Evolutionary conservation across 495 filamentous ascomycete genomes (phyloP), one percentile per base, ranked within the genome.

Genomic region (Neurospora sp.): DNA sequence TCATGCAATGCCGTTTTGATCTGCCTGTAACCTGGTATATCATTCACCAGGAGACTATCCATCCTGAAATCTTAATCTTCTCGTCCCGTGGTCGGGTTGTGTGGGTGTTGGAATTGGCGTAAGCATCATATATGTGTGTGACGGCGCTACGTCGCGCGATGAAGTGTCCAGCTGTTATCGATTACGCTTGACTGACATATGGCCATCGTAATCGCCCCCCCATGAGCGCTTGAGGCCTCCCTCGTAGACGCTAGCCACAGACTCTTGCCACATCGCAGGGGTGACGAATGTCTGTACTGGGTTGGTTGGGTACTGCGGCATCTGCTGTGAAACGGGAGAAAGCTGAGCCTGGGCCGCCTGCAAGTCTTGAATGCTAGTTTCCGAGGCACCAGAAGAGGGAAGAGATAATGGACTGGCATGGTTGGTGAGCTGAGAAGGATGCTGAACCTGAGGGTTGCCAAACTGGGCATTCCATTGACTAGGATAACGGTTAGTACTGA

Each of bases 181-280:
- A 16, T 31, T 66, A 66, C 77, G 79, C 74, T 81, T 80, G 9
- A 74, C 75, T 3, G 71, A 31, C 76, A 78, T 72, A 42, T 78
- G 76, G 4, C 40, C 75, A 70, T 85, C 84, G 70, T 85, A 86
- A 75, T 91, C 89, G 53, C 31, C 53, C 92, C 92, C 53, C 92
- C 92, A 95, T 38, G 90, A 83, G 46, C 93, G 85, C 81, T 96
- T 97, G 40, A 93, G 78, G 5, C 90, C 90, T 70, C 90, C 90
- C 66, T 94, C 92, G 82, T 91, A 97, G 2, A 95, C 93, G 77
- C 89, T 93, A 16, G 96, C 94, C 75, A 99, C 94, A 61, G 90
- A 93, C 77, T 97, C 92, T 81, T 97, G 94, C 96, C 96, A 99
- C 89, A 97, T 97, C 73, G 91, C 91, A 12, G 96, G 93, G 14